Base-by-base conservation (phyloP, 2,329 filamentous ascomycete genomes). In the Sphaerulina populicola region DNA sequence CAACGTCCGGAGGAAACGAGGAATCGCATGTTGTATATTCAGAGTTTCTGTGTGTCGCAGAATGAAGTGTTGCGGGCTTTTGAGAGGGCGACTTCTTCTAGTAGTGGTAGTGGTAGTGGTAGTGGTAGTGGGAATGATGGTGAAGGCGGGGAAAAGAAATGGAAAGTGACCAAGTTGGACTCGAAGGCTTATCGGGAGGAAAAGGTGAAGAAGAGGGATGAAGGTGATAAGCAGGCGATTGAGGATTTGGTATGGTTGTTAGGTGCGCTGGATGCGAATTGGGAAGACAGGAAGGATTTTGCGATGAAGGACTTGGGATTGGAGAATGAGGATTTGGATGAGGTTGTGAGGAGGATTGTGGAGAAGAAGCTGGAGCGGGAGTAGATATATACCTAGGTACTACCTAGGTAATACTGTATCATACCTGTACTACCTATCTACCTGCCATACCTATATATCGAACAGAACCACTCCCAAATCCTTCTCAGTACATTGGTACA, bases 1-100 rank as follows among this genome's bases (percentile, higher is more conserved):
- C 60, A 69, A 68, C 60, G 72, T 66, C 71, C 74, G 0, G 70
- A 72, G 1, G 66, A 73, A 51, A 82, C 79, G 0, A 74, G 71
- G 33, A 84, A 85, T 63, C 71, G 76, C 54, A 78, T 80, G 62
- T 64, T 85, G 29, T 74, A 73, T 45, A 67, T 83, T 12, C 74
- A 78, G 2, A 80, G 76, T 0, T 79, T 82, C 57, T 74, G 74
- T 29, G 73, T 76, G 0, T 75, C 76, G 1, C 80, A 83, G 65
- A 77, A 77, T 14, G 72, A 83, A 56, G 65, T 86, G 1, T 61
- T 84, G 1, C 64, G 68, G 10, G 62, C 72, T 0, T 66, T 78
- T 2, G 78, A 85, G 65, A 73, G 75, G 51, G 66, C 72, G 9
- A 77, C 76, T 0, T 18, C 1, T 18, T 18, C 18, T 2, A 74